Evolutionary conservation across 805 yeast species (phyloP), one percentile per base, ranked within the genome.

Genomic region (Candida ulmi): DNA sequence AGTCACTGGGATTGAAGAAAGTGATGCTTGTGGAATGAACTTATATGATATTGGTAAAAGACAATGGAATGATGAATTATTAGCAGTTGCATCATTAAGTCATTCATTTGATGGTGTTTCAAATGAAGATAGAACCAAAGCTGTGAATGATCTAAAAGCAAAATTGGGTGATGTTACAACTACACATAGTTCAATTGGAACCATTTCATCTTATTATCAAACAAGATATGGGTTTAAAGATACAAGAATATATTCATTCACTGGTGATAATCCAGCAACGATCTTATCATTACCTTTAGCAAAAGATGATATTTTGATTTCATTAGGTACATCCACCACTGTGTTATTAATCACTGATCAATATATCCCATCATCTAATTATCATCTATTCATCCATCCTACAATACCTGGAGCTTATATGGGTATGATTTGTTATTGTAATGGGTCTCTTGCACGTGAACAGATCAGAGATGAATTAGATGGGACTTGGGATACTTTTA

Each of bases 361-460:
- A 41, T 88, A 80, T 56, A 70, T 69, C 16, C 88, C 96, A 2
- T 82, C 90, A 2, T 77, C 87, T 6, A 83, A 81, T 50, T 88
- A 88, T 57, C 96, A 88, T 55, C 61, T 88, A 47, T 88, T 88
- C 65, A 77, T 77, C 46, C 96, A 90, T 57, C 96, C 97, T 8
- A 83, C 95, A 0, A 74, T 84, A 45, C 74, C 76, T 1, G 71
- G 70, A 28, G 78, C 82, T 28, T 88, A 78, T 58, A 90, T 88
- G 96, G 95, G 95, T 17, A 88, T 88, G 97, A 76, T 90, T 39
- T 88, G 97, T 58, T 88, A 88, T 60, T 84, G 95, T 55, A 88
- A 88, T 58, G 96, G 97, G 0, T 75, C 96, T 0, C 64, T 88
- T 36, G 95, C 96, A 0, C 69, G 97, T 47, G 96, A 88, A 52